These are phyloP conservation scores for Penicillium steckii DNA, from an alignment of 495 filamentous ascomycete genomes.

Conservation along the genomic window DNA sequence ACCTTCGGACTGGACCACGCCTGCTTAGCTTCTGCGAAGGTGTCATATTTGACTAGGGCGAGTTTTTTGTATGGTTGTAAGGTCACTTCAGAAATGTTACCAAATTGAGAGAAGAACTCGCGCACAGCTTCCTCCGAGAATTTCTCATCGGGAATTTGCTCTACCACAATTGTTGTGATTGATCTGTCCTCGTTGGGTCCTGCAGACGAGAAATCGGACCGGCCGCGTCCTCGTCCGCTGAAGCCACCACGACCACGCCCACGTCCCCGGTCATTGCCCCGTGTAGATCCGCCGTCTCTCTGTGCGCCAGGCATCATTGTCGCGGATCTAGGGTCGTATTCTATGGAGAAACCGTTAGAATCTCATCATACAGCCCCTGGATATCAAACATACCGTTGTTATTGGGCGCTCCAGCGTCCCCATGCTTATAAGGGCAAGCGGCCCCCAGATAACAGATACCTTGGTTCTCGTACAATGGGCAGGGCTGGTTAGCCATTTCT, in stretches of 20 bases:
- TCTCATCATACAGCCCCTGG: neutral
- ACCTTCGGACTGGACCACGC: conserved; percentile 91
- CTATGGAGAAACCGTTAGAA: conserved; percentile 35
- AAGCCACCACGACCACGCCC: conserved; percentile 50
- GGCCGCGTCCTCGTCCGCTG: conserved; percentile 50
- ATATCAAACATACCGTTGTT: conserved; percentile 43
- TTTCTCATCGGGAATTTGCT: conserved; percentile 88
- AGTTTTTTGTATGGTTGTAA: conserved; percentile 76
- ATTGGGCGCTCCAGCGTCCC: conserved; percentile 54
- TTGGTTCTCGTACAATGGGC: conserved; percentile 84
- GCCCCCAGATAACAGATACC: conserved; percentile 80
- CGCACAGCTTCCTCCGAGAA: conserved; percentile 72
- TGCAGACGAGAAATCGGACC: conserved; percentile 70
- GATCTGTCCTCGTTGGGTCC: conserved; percentile 73
- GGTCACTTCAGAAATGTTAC: conserved; percentile 67
- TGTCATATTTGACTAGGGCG: conserved; percentile 78
- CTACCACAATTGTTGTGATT: conserved; percentile 82
- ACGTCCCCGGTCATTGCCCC: conserved; percentile 45
- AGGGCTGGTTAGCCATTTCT: conserved; percentile 53
- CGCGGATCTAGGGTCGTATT: conserved; percentile 83
- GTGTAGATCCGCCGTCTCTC: conserved; percentile 21
- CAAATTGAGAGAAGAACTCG: conserved; percentile 83
- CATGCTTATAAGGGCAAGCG: conserved; percentile 82
- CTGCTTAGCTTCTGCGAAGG: conserved; percentile 68
- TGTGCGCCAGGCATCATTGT: conserved; percentile 41